Base-by-base conservation (phyloP, 164 flowering plant species). In the Paratinospora sagittata region DNA sequence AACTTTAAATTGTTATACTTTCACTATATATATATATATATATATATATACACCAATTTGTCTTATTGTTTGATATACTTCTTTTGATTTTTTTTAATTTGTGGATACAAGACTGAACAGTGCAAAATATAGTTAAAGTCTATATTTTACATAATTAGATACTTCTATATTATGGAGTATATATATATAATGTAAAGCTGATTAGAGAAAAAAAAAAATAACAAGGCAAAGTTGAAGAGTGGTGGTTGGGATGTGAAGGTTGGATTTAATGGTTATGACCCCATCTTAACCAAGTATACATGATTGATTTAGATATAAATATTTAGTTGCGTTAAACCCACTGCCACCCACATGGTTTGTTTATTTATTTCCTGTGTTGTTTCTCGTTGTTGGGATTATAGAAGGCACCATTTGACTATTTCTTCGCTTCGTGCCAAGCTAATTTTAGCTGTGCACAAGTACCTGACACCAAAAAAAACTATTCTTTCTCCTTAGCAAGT, bases 271-370 rank as follows among this genome's bases (percentile, higher is more conserved):
- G 49, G 52, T 24, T 14, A 24, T n/a, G 71, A 39, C 72, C 72
- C 72, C 55, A 60, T 24, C 21, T 65, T 71, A 63, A 27, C 68
- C 68, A 71, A 11, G 21, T 6, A 27, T 26, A n/a, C 0, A 27
- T 27, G 13, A 68, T 27, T 43, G 24, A 11, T 16, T 0, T 7
- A n/a, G n/a, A n/a, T n/a, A n/a, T n/a, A n/a, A n/a, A n/a, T 64
- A 57, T 69, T 64, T 72, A 73, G 73, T 70, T 52, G 30, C 10
- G 43, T 39, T 39, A n/a, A n/a, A n/a, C n/a, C 64, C 79, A 73
- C 79, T 77, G 76, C 71, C 60, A 70, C 36, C 62, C 80, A 77
- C 80, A 55, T 77, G 80, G 74, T 12, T 61, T 70, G 71, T 34
- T 70, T 68, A 27, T 55, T 62, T 45, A 13, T 41, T 61, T 36